Evolutionary conservation across 208 protist genomes (phyloP).

Genomic region (Trypanosoma lewisi): DNA sequence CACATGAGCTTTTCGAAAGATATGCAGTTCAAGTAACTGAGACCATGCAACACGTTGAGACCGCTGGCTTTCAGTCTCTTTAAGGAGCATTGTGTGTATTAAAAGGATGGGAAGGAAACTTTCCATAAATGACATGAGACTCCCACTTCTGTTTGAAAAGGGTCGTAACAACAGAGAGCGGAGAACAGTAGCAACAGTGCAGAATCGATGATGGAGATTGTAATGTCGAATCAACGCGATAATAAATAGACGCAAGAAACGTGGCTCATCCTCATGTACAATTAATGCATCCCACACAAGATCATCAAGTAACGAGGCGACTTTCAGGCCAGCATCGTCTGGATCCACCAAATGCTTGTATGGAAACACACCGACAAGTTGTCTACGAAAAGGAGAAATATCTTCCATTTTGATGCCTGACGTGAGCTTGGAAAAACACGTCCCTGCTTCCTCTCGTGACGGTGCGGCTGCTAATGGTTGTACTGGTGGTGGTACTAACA

Average conservation of each 20-base stretch:
- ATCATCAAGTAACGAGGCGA: slow-evolving; percentile 23
- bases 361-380: not conserved
- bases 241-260: slow-evolving; percentile 57
- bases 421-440: too few species aligned
- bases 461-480: not conserved
- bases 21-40: slow-evolving; percentile 24
- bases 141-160: not conserved
- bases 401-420: slow-evolving; percentile 10
- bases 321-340: not conserved
- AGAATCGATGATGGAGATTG: slow-evolving; percentile 30
- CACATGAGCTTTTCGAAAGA: slow-evolving; percentile 25
- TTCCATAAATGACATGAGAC: slow-evolving; percentile 28
- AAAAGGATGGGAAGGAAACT: slow-evolving; percentile 43
- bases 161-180: slow-evolving; percentile 9
- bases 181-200: slow-evolving; percentile 21
- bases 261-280: slow-evolving; percentile 30
- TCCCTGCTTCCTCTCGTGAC: not conserved
- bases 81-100: slow-evolving; percentile 54
- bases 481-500: too few species aligned
- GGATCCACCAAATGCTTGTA: not conserved
- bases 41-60: slow-evolving; percentile 40
- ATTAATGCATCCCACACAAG: slow-evolving; percentile 40
- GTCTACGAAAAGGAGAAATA: slow-evolving; percentile 16
- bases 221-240: slow-evolving; percentile 44
- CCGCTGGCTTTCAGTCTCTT: slow-evolving; percentile 45